Conservation (phyloP, 768 basidiomycete genomes). For the Lanmaoa pseudosensibilis region DNA sequence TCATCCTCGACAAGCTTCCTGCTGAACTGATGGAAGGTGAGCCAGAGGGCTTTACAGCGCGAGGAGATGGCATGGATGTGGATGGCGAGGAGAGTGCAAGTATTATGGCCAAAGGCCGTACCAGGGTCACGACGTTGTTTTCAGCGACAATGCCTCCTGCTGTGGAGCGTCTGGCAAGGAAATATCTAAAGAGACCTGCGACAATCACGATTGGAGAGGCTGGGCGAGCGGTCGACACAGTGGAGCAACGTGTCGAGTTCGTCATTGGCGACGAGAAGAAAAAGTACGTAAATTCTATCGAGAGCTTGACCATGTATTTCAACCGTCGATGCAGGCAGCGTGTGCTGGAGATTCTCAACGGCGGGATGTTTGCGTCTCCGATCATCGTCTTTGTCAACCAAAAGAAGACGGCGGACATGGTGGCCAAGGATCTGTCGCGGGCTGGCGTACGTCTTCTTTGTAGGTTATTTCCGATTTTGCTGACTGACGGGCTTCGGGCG, state of each 20-base stretch:
- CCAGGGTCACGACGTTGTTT: slow-evolving; percentile 93
- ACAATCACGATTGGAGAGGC: slow-evolving; percentile 98
- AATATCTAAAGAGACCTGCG: slow-evolving; percentile 91
- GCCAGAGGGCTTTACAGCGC: slow-evolving; percentile 21
- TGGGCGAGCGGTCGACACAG: slow-evolving; percentile 96
- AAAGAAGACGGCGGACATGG: slow-evolving; percentile 99
- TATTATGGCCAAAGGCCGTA: slow-evolving; percentile 59
- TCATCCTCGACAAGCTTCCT: slow-evolving; percentile 92
- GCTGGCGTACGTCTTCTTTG: slow-evolving; percentile 65
- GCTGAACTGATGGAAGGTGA: slow-evolving; percentile 87
- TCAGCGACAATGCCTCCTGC: slow-evolving; percentile 99
- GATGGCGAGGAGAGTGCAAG: slow-evolving; percentile 60
- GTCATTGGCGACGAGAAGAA: slow-evolving; percentile 93
- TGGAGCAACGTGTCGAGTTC: slow-evolving; percentile 95
- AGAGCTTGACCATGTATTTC: not conserved
- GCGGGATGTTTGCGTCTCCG: slow-evolving; percentile 76
- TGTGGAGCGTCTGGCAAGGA: slow-evolving; percentile 91
- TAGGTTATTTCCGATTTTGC: not conserved
- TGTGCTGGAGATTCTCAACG: slow-evolving; percentile 91
- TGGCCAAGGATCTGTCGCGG: slow-evolving; percentile 89
- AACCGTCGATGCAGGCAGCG: slow-evolving; percentile 54
- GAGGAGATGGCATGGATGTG: slow-evolving; percentile 70
- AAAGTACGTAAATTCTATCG: slow-evolving; percentile 58
- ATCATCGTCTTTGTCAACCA: slow-evolving; percentile 99
- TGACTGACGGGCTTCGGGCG: slow-evolving; percentile 6